Evolutionary conservation across 768 basidiomycete species (phyloP).

Genomic region (Leccinum subgranulosum): DNA sequence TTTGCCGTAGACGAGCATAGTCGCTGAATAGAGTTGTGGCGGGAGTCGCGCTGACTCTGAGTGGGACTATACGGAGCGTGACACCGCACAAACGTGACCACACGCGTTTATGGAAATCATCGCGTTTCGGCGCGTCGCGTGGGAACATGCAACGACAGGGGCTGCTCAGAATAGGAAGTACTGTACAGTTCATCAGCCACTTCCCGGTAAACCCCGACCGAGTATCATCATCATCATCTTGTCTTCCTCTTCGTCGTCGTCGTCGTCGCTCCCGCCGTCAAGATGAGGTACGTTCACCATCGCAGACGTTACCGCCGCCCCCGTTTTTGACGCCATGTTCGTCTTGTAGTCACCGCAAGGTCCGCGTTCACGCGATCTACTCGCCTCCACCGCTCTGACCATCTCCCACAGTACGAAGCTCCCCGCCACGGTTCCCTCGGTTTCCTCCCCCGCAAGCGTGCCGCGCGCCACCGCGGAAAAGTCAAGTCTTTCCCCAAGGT

Average conservation of each 20-base stretch:
- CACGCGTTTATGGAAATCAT: constrained; percentile 33
- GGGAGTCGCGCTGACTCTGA: background rate
- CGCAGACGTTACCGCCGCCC: background rate
- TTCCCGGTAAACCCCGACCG: constrained; percentile 24
- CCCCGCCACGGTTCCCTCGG: constrained; percentile 98
- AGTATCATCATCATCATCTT: constrained; percentile 2
- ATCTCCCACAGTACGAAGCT: constrained; percentile 78
- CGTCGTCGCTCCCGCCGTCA: constrained; percentile 30
- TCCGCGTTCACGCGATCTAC: constrained; percentile 34
- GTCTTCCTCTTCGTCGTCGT: constrained; percentile 2
- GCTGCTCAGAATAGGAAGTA: constrained; percentile 8
- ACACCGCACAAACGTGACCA: constrained; percentile 33
- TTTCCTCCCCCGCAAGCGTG: constrained; percentile 94
- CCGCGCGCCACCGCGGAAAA: constrained; percentile 97
- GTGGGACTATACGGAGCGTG: constrained; percentile 6
- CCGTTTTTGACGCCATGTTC: background rate
- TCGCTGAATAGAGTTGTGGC: background rate
- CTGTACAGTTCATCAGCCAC: constrained; percentile 35
- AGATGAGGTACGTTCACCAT: constrained; percentile 59
- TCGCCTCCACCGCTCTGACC: constrained; percentile 13
- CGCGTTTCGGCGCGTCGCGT: constrained; percentile 21
- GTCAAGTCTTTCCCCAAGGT: constrained; percentile 99
- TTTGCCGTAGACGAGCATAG: constrained; percentile 26
- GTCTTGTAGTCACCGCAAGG: constrained; percentile 79
- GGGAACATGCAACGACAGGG: constrained; percentile 17